phyloP scores from a whole-genome alignment of 768 basidiomycete species.

The Hysterangium stoloniferum region DNA sequence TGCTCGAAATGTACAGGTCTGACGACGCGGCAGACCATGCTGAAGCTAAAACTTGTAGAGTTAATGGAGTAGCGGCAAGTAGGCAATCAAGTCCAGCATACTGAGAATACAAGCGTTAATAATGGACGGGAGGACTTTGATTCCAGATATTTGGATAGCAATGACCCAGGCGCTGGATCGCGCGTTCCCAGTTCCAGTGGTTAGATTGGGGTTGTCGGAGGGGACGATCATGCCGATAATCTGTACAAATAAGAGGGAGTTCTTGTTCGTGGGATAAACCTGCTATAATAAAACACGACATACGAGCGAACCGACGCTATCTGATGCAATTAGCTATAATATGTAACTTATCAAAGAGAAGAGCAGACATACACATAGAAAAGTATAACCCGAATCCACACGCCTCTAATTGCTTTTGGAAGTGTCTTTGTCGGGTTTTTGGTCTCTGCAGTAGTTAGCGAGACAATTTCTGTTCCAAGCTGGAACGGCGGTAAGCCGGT shows the following conservation, averaged over 20 bases:
- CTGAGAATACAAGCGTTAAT: constrained; percentile 24
- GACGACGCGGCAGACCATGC: neutral
- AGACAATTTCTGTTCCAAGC: constrained; percentile 58
- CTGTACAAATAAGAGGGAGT: constrained; percentile 18
- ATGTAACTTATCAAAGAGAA: neutral
- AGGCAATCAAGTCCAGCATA: constrained; percentile 18
- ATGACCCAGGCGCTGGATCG: constrained; percentile 87
- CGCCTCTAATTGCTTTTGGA: constrained; percentile 59
- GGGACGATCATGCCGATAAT: constrained; percentile 82
- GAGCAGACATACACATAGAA: constrained; percentile 50
- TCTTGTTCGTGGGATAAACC: neutral
- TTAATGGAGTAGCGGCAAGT: too few relatives aligned
- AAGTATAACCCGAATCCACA: constrained; percentile 72
- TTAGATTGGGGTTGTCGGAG: constrained; percentile 50
- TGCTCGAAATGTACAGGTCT: neutral
- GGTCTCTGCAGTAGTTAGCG: constrained; percentile 68
- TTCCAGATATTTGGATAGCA: constrained; percentile 80
- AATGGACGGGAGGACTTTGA: constrained; percentile 74
- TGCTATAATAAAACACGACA: neutral
- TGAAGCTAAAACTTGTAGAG: constrained; percentile 6
- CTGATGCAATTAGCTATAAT: constrained; percentile 27
- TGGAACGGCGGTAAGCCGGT: neutral
- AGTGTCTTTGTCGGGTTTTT: constrained; percentile 74
- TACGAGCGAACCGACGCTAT: constrained; percentile 52
- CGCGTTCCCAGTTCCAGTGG: constrained; percentile 48